Evolutionary conservation across 2,329 filamentous ascomycete species (phyloP).

Genomic region (Aureobasidium uvarum): DNA sequence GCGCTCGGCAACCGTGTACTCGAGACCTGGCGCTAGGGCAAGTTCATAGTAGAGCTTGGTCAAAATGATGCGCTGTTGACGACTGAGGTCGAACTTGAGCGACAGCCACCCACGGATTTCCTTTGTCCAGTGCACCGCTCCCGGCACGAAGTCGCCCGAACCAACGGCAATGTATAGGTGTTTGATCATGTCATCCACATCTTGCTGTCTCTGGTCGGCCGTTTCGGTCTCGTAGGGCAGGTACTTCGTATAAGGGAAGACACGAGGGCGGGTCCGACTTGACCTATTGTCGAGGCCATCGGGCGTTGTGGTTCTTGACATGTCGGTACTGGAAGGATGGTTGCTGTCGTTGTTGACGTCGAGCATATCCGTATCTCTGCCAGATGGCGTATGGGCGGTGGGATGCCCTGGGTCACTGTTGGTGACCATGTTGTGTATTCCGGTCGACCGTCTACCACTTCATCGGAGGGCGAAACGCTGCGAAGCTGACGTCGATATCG

Average conservation of each 20-base stretch:
- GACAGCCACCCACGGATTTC: slow-evolving; percentile 94
- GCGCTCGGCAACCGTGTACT: slow-evolving; percentile 75
- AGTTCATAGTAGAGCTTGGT: slow-evolving; percentile 95
- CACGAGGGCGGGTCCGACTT: slow-evolving; percentile 73
- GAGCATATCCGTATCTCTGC: slow-evolving; percentile 2
- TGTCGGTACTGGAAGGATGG: slow-evolving; percentile 54
- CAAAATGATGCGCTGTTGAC: slow-evolving; percentile 76
- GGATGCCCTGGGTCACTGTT: slow-evolving; percentile 1
- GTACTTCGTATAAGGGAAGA: slow-evolving; percentile 88
- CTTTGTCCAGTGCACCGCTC: slow-evolving; percentile 93
- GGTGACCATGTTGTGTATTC: slow-evolving; percentile 21
- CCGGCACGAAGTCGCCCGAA: slow-evolving; percentile 89
- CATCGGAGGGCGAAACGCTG: slow-evolving; percentile 15
- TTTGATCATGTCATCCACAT: slow-evolving; percentile 83
- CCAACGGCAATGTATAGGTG: slow-evolving; percentile 90
- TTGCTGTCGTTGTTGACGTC: slow-evolving; percentile 5
- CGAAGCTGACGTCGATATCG: slow-evolving; percentile 25
- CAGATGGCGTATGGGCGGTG: not conserved
- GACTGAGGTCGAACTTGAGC: slow-evolving; percentile 94
- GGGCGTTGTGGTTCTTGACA: slow-evolving; percentile 83
- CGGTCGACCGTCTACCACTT: not conserved
- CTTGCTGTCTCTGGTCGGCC: slow-evolving; percentile 70
- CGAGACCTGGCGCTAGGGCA: slow-evolving; percentile 82
- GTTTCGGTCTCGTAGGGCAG: slow-evolving; percentile 87
- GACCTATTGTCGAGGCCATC: slow-evolving; percentile 53